Conservation (phyloP, 2,329 filamentous ascomycete genomes). For the Penicillium paneum region DNA sequence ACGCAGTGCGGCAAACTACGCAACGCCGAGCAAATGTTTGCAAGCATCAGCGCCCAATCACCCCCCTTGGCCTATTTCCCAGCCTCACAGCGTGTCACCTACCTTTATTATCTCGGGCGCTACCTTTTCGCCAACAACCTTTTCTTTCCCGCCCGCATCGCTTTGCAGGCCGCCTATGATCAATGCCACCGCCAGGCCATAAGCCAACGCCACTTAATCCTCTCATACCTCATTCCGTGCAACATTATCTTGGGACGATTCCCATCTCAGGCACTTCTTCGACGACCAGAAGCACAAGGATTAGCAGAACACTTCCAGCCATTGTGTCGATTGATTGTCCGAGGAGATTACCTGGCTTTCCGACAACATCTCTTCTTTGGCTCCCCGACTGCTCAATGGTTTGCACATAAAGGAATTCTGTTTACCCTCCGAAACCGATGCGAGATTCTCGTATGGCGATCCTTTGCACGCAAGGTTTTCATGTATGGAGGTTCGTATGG, state of each 20-base stretch:
- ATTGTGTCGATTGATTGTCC: slow-evolving; percentile 67
- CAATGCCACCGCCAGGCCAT: slow-evolving; percentile 61
- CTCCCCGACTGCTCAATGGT: slow-evolving; percentile 62
- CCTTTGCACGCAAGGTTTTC: slow-evolving; percentile 73
- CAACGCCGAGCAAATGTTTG: slow-evolving; percentile 82
- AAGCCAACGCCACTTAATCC: slow-evolving; percentile 72
- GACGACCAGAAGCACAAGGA: slow-evolving; percentile 65
- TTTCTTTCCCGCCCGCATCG: slow-evolving; percentile 71
- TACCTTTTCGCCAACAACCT: slow-evolving; percentile 84
- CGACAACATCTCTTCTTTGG: slow-evolving; percentile 61
- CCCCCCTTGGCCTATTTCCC: slow-evolving; percentile 79
- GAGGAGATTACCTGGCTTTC: slow-evolving; percentile 72
- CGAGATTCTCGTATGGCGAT: slow-evolving; percentile 79
- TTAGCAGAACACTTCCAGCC: slow-evolving; percentile 67
- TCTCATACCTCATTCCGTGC: slow-evolving; percentile 76
- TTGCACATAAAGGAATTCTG: slow-evolving; percentile 71
- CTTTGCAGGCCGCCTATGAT: slow-evolving; percentile 74
- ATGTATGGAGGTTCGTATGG: slow-evolving; percentile 72
- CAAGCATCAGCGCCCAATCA: slow-evolving; percentile 78
- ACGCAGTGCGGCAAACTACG: slow-evolving; percentile 73
- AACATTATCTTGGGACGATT: slow-evolving; percentile 85
- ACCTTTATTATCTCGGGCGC: slow-evolving; percentile 88
- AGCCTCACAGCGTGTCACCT: slow-evolving; percentile 82
- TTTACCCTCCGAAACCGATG: slow-evolving; percentile 73
- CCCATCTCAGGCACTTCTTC: slow-evolving; percentile 64